These are phyloP conservation scores for Pestalotiopsis sp. DNA, from an alignment of 2,329 filamentous ascomycete genomes.

Conservation along the genomic window DNA sequence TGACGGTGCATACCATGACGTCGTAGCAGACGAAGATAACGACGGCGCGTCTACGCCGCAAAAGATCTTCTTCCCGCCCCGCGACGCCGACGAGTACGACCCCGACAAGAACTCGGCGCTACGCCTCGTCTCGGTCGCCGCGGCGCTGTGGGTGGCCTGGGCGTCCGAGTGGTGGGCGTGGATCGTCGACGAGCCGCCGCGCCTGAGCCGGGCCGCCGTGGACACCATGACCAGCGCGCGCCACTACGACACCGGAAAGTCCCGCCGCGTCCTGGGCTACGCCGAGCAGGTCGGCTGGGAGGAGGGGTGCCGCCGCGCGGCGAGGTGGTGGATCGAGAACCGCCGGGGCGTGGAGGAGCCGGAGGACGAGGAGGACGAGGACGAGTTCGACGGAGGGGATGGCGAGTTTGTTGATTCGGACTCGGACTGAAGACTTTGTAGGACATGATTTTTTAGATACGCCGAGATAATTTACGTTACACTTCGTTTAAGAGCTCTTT, in stretches of 20 bases:
- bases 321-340: background rate
- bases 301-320: conserved; percentile 6
- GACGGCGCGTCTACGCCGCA: background rate
- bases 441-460: too few species aligned
- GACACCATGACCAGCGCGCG: background rate
- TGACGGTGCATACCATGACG: background rate
- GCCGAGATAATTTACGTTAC: too few species aligned
- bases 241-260: background rate
- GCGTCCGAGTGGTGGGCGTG: conserved; percentile 4
- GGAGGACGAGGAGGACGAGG: background rate
- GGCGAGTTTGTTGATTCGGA: background rate
- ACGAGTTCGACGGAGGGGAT: background rate
- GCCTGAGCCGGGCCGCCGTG: background rate
- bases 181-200: background rate
- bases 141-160: conserved; percentile 5
- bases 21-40: background rate
- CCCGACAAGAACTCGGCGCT: background rate
- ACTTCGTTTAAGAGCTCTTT: too few species aligned
- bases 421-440: too few species aligned
- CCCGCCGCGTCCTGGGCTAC: background rate
- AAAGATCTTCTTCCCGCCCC: background rate
- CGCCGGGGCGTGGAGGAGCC: background rate
- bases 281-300: background rate
- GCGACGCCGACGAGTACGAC: background rate
- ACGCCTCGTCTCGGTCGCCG: background rate